Evolutionary conservation across 2,329 filamentous ascomycete genomes (phyloP), one percentile per base, ranked within the genome.

Genomic region (Penicillium sp.): DNA sequence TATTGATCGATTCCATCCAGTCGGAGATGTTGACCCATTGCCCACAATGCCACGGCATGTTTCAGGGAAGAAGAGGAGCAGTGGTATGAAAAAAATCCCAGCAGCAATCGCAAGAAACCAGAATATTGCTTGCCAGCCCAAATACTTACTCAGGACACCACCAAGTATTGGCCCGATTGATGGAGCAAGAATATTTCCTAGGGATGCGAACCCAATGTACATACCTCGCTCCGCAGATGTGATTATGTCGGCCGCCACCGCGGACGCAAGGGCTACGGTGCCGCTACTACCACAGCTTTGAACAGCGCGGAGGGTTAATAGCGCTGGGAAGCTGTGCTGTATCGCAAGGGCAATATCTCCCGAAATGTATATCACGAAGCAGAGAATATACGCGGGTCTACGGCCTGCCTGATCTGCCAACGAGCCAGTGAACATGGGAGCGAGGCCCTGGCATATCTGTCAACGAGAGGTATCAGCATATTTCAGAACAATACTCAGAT

Each of bases 81-180:
- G 45, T 0, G 57, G 57, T 2, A 67, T 14, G 19, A 64, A 58
- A 19, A 67, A 72, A 1, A 62, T 57, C 0, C 65, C 69, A 0
- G 73, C 67, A 27, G 75, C 64, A 16, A 81, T 77, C 8, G 75
- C 68, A 2, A 83, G 68, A 53, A 82, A 80, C 79, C 79, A 83
- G 58, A 83, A 84, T 7, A 83, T 76, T 1, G 73, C 71, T 36
- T 74, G 68, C 80, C 80, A 83, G 0, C 79, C 80, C 0, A 82
- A 60, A 38, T 73, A 72, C 44, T 78, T 74, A 0, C 75, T 71
- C 0, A 83, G 57, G 0, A 76, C 63, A 7, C 80, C 81, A 0
- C 80, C 81, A 23, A 83, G 74, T 0, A 81, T 73, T 0, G 81
- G 81, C 0, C 77, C 79, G 8, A 82, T 56, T 0, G 78, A 76